A percentile compares a stretch with the other conserved stretches of the same genome.
These are phyloP conservation scores for Tremella mesenterica DNA, from an alignment of 768 basidiomycete species.

Conservation along the genomic window DNA sequence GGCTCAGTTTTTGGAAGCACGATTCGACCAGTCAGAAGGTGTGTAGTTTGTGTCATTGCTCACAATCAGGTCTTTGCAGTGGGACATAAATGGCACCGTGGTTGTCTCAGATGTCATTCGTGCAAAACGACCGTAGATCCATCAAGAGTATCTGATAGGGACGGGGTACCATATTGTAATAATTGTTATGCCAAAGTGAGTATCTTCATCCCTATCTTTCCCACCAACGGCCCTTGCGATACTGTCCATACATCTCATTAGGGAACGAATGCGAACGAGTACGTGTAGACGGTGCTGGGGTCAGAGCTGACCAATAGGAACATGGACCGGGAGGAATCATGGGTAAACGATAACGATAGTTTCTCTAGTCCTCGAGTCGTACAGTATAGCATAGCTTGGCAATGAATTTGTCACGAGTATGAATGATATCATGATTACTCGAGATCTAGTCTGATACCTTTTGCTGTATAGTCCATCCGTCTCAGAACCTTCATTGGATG, in stretches of 20 bases:
- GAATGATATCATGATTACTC: too few species aligned
- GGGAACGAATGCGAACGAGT: not conserved
- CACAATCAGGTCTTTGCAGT: conserved; percentile 8
- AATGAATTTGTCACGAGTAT: not conserved
- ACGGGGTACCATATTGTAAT: conserved; percentile 30
- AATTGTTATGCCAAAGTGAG: conserved; percentile 39
- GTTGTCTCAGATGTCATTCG: conserved; percentile 24
- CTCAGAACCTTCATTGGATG: not conserved
- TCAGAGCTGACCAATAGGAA: conserved; percentile 14
- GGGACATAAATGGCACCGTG: conserved; percentile 30
- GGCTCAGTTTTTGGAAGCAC: too few species aligned
- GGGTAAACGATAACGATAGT: conserved; percentile 23
- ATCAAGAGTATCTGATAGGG: conserved; percentile 36
- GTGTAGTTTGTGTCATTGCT: not conserved
- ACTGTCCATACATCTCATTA: too few species aligned
- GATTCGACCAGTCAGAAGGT: too few species aligned
- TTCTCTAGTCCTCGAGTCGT: not conserved
- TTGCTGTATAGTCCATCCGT: too few species aligned
- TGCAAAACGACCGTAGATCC: conserved; percentile 38
- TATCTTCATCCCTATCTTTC: not conserved
- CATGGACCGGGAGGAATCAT: conserved; percentile 34
- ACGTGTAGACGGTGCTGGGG: not conserved
- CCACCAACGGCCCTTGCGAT: too few species aligned
- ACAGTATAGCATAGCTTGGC: not conserved
- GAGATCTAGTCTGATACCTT: too few species aligned